Evolutionary conservation across 495 filamentous ascomycete genomes (phyloP), one percentile per base, ranked within the genome.

Genomic region (Pseudevernia furfuracea): DNA sequence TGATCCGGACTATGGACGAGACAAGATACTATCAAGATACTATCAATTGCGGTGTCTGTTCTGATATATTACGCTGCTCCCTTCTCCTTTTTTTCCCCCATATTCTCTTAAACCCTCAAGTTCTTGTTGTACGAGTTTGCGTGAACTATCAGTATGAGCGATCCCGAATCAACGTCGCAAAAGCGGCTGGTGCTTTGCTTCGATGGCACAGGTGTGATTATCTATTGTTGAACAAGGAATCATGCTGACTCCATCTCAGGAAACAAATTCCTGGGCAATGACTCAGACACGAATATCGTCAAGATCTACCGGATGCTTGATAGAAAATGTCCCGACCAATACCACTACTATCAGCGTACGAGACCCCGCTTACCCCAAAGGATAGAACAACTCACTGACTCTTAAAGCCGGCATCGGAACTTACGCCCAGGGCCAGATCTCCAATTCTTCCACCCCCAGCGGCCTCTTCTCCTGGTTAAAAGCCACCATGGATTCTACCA

Each of bases 121-220:
- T n/a, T n/a, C n/a, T n/a, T n/a, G n/a, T n/a, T n/a, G n/a, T n/a
- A n/a, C n/a, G n/a, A n/a, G n/a, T n/a, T n/a, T n/a, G n/a, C n/a
- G n/a, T n/a, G n/a, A n/a, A n/a, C n/a, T n/a, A n/a, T n/a, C n/a
- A n/a, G n/a, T n/a, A n/a, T n/a, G n/a, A n/a, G n/a, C n/a, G n/a
- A n/a, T n/a, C n/a, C n/a, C n/a, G n/a, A n/a, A n/a, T n/a, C n/a
- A n/a, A n/a, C n/a, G 68, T 30, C 30, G 23, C 58, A 41, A 39
- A 69, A 65, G 6, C 61, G 67, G 8, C 61, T 72, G 58, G 68
- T 77, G 17, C 66, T 77, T 28, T 77, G 75, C 60, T 77, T 77
- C 62, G 75, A 77, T 65, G 75, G 75, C 36, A 77, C 75, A 8
- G 74, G 73, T 12, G n/a, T n/a, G n/a, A n/a, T n/a, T n/a, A n/a